These are phyloP conservation scores for Penicillium occitanis DNA, from an alignment of 2,329 filamentous ascomycete species.

Conservation along the genomic window DNA sequence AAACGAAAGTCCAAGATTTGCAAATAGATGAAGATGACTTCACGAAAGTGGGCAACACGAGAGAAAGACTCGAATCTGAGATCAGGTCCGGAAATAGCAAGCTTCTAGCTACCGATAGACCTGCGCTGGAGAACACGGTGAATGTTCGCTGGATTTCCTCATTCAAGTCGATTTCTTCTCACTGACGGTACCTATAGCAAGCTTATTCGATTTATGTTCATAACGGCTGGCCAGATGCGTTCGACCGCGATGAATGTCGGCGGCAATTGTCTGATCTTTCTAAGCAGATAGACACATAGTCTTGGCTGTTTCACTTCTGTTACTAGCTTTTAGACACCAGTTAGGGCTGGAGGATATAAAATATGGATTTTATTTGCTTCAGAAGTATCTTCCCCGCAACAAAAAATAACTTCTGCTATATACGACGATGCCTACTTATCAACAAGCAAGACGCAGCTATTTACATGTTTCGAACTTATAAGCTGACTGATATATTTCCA, in stretches of 20 bases:
- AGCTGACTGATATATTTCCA: neutral
- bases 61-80: neutral
- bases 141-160: neutral
- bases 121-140: neutral
- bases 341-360: neutral
- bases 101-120: neutral
- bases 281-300: neutral
- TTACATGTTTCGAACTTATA: neutral
- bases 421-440: neutral
- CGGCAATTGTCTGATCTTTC: slow-evolving; percentile 5
- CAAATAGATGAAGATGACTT: neutral
- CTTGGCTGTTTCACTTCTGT: neutral
- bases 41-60: neutral
- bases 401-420: neutral
- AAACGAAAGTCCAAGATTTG: neutral
- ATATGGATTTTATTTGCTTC: neutral
- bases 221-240: slow-evolving; percentile 15
- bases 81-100: neutral
- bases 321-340: neutral
- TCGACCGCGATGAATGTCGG: slow-evolving; percentile 11
- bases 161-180: neutral
- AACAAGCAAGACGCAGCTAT: neutral
- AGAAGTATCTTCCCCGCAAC: neutral
- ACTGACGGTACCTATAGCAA: neutral
- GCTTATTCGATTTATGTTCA: neutral